Base-by-base conservation (phyloP, 441 rosid species). In the Hura crepitans region DNA sequence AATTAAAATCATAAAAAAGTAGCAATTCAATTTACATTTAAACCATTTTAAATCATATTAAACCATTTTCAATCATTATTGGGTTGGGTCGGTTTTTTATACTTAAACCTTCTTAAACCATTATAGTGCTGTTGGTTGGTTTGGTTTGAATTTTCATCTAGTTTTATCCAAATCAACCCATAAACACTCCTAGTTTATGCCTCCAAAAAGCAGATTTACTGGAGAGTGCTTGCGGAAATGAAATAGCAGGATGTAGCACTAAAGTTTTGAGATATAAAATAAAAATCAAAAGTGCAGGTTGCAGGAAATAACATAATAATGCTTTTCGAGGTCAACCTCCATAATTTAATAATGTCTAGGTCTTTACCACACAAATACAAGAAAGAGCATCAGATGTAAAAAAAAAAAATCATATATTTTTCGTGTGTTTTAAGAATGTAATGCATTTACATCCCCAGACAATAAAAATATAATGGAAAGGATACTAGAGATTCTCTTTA, bases 131-230 rank as follows among this genome's bases (percentile, higher is more conserved):
- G n/a, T n/a, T n/a, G n/a, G n/a, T n/a, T n/a, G n/a, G n/a, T n/a
- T n/a, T n/a, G n/a, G n/a, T n/a, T n/a, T n/a, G n/a, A n/a, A n/a
- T n/a, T n/a, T n/a, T n/a, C n/a, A n/a, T n/a, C n/a, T n/a, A n/a
- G n/a, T n/a, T n/a, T n/a, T n/a, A n/a, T n/a, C n/a, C n/a, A n/a
- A n/a, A n/a, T n/a, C n/a, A n/a, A n/a, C n/a, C n/a, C n/a, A n/a
- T n/a, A n/a, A n/a, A n/a, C n/a, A n/a, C n/a, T n/a, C n/a, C n/a
- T n/a, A n/a, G n/a, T n/a, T n/a, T n/a, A n/a, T n/a, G n/a, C n/a
- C n/a, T n/a, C n/a, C n/a, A n/a, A 80, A 92, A 95, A 75, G 97
- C 92, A 72, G 92, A 89, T 81, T 92, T 92, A 81, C 95, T 92
- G 68, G 97, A 90, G 71, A 86, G 96, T 23, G 90, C 93, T 97